These are phyloP conservation scores for Blepharisma undulans DNA, from an alignment of 169 alveolate species.

Conservation along the genomic window DNA sequence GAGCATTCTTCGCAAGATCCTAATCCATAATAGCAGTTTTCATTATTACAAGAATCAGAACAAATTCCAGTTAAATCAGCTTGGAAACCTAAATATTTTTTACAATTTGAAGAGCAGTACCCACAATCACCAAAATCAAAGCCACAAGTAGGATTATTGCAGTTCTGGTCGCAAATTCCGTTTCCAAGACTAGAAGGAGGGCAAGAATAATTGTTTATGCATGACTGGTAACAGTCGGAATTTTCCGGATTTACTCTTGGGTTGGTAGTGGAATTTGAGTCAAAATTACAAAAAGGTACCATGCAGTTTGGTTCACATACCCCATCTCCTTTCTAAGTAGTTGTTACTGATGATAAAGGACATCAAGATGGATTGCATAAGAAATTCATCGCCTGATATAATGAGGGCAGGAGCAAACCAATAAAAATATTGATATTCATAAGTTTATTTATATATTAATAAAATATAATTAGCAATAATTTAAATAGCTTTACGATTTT, in stretches of 20 bases:
- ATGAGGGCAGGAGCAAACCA: background rate
- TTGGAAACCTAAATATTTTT: background rate
- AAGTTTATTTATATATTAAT: no score
- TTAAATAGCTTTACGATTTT: no score
- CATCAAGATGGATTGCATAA: background rate
- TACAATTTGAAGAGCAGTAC: background rate
- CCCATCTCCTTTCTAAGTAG: background rate
- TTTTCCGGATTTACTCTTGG: background rate
- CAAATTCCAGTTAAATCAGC: background rate
- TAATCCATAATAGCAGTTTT: background rate
- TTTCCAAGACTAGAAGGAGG: background rate
- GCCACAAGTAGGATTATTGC: slow-evolving; percentile 11
- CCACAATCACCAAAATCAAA: slow-evolving; percentile 6
- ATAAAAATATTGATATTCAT: background rate
- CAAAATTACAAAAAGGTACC: background rate
- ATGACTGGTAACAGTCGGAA: background rate
- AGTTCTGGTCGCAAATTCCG: background rate
- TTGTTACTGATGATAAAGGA: background rate
- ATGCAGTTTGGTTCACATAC: background rate
- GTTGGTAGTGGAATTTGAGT: background rate
- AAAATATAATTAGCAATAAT: no score
- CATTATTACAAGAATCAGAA: background rate
- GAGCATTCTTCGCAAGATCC: background rate
- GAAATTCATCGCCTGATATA: background rate
- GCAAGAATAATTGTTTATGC: background rate